Base-by-base conservation (phyloP, 805 yeast genomes). In the Starmerella lactis-condensi region DNA sequence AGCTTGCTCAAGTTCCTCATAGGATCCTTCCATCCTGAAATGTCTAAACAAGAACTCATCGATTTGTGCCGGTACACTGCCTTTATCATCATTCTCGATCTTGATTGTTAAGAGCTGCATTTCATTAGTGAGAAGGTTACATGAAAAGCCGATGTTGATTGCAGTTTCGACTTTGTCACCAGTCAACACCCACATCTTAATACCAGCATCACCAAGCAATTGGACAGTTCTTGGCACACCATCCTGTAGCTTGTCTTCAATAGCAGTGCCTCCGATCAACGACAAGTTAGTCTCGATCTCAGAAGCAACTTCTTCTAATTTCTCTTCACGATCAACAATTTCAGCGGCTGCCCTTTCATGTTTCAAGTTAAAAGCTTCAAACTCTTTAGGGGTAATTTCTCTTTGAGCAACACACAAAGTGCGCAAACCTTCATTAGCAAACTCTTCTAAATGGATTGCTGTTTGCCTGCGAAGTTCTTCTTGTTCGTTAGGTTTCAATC, bases 151-250 rank as follows among this genome's bases (percentile, higher is more conserved):
- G 51, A 76, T 76, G 52, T 77, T 77, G 50, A 76, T 77, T 3
- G 91, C 91, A n/a, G 91, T 76, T 52, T 76, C 91, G 28, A 76
- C 72, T 50, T 74, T 71, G 53, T 76, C 91, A 41, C 91, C 91
- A 9, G 91, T 76, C 18, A 76, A 57, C 29, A 76, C 89, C 91
- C 91, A 76, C 23, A 77, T 60, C 53, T 76, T 76, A 42, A 76
- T 70, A 26, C 91, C 91, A 1, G 83, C 91, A 25, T 65, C 61
- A 7, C 70, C 69, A 30, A 77, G 60, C 29, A 72, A 52, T 10
- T 73, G 69, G 44, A 76, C 77, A 1, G 85, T 61, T 34, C 69
- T 70, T 1, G 89, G 85, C 11, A 76, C 91, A 38, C 85, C 85
- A 32, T 71, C 73, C 51, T 76, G 91, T 24, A 76, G 59, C 36